These are phyloP conservation scores for Auricularia auricula-judae DNA, from an alignment of 768 basidiomycete species.

Conservation along the genomic window DNA sequence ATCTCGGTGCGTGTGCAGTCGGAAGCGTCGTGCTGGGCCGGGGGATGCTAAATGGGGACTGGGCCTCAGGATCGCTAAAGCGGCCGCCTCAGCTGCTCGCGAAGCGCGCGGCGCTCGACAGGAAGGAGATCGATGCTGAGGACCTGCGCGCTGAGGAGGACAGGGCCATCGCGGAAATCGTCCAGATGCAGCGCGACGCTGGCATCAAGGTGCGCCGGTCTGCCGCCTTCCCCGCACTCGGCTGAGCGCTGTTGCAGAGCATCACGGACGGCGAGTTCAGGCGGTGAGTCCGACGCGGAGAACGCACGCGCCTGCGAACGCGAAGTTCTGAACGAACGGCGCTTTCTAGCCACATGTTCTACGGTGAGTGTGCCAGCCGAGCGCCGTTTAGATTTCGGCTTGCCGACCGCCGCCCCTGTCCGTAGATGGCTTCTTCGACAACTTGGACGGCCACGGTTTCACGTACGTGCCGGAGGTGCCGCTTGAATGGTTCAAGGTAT, in stretches of 20 bases:
- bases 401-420: conserved; percentile 23
- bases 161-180: conserved; percentile 39
- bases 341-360: neutral
- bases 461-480: conserved; percentile 28
- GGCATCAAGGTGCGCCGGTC: conserved; percentile 32
- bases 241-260: conserved; percentile 5
- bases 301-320: too few relatives aligned
- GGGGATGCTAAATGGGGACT: neutral
- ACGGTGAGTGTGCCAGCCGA: neutral
- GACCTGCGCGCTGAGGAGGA: conserved; percentile 41
- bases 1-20: conserved; percentile 26
- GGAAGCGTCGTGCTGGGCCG: neutral
- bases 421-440: conserved; percentile 58
- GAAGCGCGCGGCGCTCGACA: conserved; percentile 34
- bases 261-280: conserved; percentile 52
- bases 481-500: conserved; percentile 33
- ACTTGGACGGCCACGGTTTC: conserved; percentile 49
- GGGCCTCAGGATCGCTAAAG: conserved; percentile 33
- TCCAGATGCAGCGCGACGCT: conserved; percentile 40
- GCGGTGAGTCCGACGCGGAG: conserved; percentile 14
- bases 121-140: conserved; percentile 27
- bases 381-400: neutral
- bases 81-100: conserved; percentile 40
- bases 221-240: neutral
- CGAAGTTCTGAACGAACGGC: too few relatives aligned